Conservation (phyloP, 2,329 filamentous ascomycete species). For the Paracamarosporium sp. region DNA sequence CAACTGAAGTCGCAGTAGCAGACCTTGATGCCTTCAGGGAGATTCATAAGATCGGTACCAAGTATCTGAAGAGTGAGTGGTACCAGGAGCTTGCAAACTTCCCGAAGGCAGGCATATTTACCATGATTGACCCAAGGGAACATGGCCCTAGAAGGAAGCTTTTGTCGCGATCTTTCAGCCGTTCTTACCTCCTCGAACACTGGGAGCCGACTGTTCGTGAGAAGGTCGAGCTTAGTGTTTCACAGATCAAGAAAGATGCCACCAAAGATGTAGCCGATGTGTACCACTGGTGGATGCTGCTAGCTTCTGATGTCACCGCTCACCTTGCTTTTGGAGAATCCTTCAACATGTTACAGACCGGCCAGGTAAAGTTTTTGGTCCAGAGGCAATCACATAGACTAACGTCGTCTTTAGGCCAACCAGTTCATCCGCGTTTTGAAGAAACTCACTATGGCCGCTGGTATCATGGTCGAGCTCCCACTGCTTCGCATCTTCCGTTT, state of each 20-base stretch:
- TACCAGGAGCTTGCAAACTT: constrained; percentile 40
- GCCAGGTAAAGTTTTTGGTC: constrained; percentile 28
- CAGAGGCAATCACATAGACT: not conserved
- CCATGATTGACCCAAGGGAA: constrained; percentile 44
- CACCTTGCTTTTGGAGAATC: constrained; percentile 49
- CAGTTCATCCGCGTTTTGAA: constrained; percentile 47
- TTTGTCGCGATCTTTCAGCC: constrained; percentile 45
- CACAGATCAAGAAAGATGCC: constrained; percentile 33
- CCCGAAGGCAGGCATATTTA: constrained; percentile 43
- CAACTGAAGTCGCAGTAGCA: constrained; percentile 28
- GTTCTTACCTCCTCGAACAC: constrained; percentile 40
- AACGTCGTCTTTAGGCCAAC: constrained; percentile 25
- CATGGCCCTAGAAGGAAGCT: constrained; percentile 46
- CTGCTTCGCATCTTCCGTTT: constrained; percentile 41
- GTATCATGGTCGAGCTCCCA: constrained; percentile 46
- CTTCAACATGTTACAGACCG: constrained; percentile 48
- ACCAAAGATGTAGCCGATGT: constrained; percentile 38
- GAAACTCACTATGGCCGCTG: constrained; percentile 42
- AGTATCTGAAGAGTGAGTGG: constrained; percentile 51
- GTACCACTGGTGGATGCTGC: constrained; percentile 48
- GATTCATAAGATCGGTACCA: constrained; percentile 46
- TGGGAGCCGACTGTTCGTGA: constrained; percentile 46
- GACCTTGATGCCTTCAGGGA: constrained; percentile 27
- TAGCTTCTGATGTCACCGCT: constrained; percentile 49
- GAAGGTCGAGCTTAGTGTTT: constrained; percentile 41